Evolutionary conservation across 345 rosid species (phyloP).

Genomic region (Toxicodendron radicans): DNA sequence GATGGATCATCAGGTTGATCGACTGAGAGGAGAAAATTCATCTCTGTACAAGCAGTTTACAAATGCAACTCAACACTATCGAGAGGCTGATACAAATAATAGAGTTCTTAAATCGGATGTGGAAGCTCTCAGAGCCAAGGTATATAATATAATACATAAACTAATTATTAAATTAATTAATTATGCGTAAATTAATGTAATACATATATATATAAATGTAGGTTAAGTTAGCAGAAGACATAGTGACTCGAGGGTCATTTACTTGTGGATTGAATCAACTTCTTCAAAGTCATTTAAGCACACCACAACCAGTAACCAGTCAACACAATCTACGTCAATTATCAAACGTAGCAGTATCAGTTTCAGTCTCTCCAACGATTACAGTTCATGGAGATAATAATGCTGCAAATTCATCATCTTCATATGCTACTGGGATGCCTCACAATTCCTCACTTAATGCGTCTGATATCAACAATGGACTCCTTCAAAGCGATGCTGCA

Average conservation of each 20-base stretch:
- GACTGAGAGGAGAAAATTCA: constrained; percentile 52
- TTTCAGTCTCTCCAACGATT: constrained; percentile 49
- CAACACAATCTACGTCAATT: constrained; percentile 25
- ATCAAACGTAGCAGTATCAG: not conserved
- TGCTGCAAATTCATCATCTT: not conserved
- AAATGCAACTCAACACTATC: constrained; percentile 49
- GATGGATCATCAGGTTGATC: constrained; percentile 41
- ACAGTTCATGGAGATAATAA: constrained; percentile 42
- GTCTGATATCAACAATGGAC: constrained; percentile 17
- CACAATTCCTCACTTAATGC: not conserved
- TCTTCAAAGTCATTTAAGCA: constrained; percentile 48
- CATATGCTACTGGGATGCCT: constrained; percentile 31
- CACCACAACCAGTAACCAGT: constrained; percentile 34
- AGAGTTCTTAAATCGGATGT: constrained; percentile 74
- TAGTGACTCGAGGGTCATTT: constrained; percentile 59
- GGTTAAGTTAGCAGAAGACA: constrained; percentile 81
- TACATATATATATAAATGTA: no score
- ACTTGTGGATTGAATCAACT: constrained; percentile 55
- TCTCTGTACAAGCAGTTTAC: constrained; percentile 57
- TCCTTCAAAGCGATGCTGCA: constrained; percentile 45
- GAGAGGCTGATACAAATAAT: constrained; percentile 56
- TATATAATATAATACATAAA: no score
- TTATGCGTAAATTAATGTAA: no score
- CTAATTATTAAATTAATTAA: no score
- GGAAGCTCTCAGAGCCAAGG: constrained; percentile 77